phyloP scores from a whole-genome alignment of 106 monocot species.

The Phalaenopsis equestris region DNA sequence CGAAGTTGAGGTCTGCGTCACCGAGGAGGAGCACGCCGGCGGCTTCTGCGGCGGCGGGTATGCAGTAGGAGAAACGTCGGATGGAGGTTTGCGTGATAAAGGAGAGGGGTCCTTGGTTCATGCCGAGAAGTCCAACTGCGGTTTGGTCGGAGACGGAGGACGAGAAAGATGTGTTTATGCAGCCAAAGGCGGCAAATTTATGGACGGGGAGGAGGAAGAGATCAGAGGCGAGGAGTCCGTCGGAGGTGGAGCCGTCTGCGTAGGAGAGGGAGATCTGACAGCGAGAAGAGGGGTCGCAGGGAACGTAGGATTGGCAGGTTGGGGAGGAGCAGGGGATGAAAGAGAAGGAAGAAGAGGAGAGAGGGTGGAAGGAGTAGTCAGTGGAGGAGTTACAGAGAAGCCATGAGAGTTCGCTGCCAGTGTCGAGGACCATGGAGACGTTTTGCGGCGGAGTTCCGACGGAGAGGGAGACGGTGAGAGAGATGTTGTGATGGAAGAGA shows the following conservation, averaged over 20 bases:
- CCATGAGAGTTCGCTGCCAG: slow-evolving; percentile 68
- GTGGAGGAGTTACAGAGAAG: slow-evolving; percentile 27
- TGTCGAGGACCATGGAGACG: slow-evolving; percentile 62
- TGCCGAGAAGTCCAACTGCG: slow-evolving; percentile 65
- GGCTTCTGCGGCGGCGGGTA: slow-evolving; percentile 52
- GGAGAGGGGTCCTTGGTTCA: slow-evolving; percentile 81
- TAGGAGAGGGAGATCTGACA: slow-evolving; percentile 79
- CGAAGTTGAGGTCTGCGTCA: slow-evolving; percentile 22
- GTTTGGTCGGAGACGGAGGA: slow-evolving; percentile 22
- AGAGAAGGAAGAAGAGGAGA: no score
- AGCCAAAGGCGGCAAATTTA: slow-evolving; percentile 47
- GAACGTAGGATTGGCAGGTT: slow-evolving; percentile 6
- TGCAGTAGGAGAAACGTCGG: slow-evolving; percentile 82
- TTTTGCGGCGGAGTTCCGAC: slow-evolving; percentile 56
- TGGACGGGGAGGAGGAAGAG: slow-evolving; percentile 35
- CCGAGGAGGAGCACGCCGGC: slow-evolving; percentile 62
- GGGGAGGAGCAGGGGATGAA: no score
- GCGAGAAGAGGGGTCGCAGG: slow-evolving; percentile 29
- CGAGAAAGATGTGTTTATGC: slow-evolving; percentile 45
- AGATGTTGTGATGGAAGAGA: slow-evolving; percentile 48
- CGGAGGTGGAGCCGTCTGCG: slow-evolving; percentile 77
- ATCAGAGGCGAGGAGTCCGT: slow-evolving; percentile 68
- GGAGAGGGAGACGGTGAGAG: slow-evolving; percentile 39
- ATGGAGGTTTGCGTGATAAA: slow-evolving; percentile 63
- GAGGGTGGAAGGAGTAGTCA: not conserved